These are phyloP conservation scores for Pseudoturritis turrita DNA, from an alignment of 345 rosid species.

Conservation along the genomic window DNA sequence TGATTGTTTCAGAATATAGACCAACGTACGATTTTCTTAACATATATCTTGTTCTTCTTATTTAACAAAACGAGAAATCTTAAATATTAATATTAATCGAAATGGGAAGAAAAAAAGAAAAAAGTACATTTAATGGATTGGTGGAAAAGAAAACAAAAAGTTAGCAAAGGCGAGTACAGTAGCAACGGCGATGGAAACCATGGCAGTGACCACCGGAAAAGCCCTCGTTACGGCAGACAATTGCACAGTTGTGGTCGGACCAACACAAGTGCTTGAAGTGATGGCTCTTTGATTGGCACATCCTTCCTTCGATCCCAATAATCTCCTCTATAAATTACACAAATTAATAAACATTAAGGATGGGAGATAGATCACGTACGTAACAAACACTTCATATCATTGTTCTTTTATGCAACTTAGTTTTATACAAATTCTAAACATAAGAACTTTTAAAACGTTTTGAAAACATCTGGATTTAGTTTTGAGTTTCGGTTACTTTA, in stretches of 20 bases:
- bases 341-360: not conserved
- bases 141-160: not conserved
- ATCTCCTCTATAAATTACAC: constrained; percentile 2
- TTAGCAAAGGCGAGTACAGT: constrained; percentile 34
- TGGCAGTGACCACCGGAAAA: constrained; percentile 37
- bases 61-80: not conserved
- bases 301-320: constrained; percentile 30
- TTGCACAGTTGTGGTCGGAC: constrained; percentile 35
- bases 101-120: not conserved
- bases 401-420: not conserved
- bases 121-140: not conserved
- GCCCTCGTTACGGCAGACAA: constrained; percentile 31
- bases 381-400: not conserved
- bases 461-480: not conserved
- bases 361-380: not conserved
- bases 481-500: not conserved
- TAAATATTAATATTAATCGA: too few relatives aligned
- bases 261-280: constrained; percentile 26
- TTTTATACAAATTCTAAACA: not conserved
- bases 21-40: not conserved
- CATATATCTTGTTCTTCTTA: not conserved
- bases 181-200: constrained; percentile 35
- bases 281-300: constrained; percentile 40
- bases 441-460: not conserved
- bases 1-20: not conserved